Evolutionary conservation across 2,329 filamentous ascomycete species (phyloP), one percentile per base, ranked within the genome.

Genomic region (Claviceps sp.): DNA sequence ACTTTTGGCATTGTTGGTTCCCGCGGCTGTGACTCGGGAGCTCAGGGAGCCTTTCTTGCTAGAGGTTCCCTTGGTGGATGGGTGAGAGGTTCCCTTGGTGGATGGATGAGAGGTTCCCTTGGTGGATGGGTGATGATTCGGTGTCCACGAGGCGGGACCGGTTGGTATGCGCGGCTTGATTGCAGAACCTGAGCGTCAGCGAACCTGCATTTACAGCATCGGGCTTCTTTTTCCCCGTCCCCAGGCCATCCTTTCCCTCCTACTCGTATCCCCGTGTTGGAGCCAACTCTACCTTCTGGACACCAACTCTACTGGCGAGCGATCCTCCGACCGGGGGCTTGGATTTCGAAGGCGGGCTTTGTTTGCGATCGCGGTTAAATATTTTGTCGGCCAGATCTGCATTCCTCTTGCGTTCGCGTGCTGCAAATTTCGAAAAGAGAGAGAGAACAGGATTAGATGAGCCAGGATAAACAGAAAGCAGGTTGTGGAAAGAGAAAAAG

Each of bases 321-420:
- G 80, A 80, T 60, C 81, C 72, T 50, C 75, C 71, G 49, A 65
- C 61, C 52, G 65, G 63, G 55, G 68, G 64, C 61, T 72, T 78
- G 53, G 71, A 63, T 54, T 67, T 75, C 44, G 68, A 67, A 6
- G 77, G 76, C 41, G 82, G 75, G 61, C 77, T 84, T 50, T 76
- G 68, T 38, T 74, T 68, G 58, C 82, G 79, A 62, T 78, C 78
- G 57, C 69, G 72, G 58, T 78, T 78, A 59, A 90, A 83, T 62
- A 90, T 87, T 62, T 78, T 75, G 60, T 85, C 76, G 37, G 86
- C 86, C n/a, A 89, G 77, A 3, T 71, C 74, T 62, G 87, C 80
- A 59, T 85, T 82, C 70, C 81, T 83, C 70, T 85, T 85, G 64
- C 81, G 80, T 65, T 85, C 76, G 55, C 85, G 82, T 56, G 74